A percentile compares a stretch with the other conserved stretches of the same genome.
Conservation (phyloP, 2,329 filamentous ascomycete genomes). For the Sclerotiophoma versabilis region DNA sequence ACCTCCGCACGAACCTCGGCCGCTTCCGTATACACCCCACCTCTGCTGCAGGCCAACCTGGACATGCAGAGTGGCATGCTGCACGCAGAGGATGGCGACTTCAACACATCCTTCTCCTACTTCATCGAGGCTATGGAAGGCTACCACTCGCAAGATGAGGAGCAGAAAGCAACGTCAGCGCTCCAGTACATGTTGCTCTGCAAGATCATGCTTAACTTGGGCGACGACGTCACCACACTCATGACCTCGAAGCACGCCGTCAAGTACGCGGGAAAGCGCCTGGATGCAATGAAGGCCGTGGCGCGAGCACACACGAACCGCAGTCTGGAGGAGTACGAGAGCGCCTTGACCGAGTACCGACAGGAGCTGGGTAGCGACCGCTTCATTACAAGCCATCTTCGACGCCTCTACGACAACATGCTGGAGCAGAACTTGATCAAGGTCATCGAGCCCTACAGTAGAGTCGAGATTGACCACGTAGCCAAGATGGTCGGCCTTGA, state of each 20-base stretch:
- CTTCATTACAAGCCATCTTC: slow-evolving; percentile 96
- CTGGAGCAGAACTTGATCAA: slow-evolving; percentile 99
- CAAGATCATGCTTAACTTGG: slow-evolving; percentile 99
- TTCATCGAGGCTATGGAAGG: slow-evolving; percentile 99
- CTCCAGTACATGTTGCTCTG: slow-evolving; percentile 99
- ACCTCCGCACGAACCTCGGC: slow-evolving; percentile 94
- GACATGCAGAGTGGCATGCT: slow-evolving; percentile 99
- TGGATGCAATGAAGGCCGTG: slow-evolving; percentile 99
- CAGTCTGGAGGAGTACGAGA: slow-evolving; percentile 96
- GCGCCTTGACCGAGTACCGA: slow-evolving; percentile 85
- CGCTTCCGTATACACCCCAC: slow-evolving; percentile 96
- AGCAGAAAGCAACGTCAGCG: slow-evolving; percentile 88
- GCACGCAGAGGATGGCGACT: slow-evolving; percentile 97
- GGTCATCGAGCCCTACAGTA: slow-evolving; percentile 98
- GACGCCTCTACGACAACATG: slow-evolving; percentile 96
- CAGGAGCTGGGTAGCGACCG: slow-evolving; percentile 93
- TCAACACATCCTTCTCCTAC: slow-evolving; percentile 98
- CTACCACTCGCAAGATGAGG: slow-evolving; percentile 91
- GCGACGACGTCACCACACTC: slow-evolving; percentile 92
- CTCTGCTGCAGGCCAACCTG: slow-evolving; percentile 90
- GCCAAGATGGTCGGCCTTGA: slow-evolving; percentile 97
- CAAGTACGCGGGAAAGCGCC: slow-evolving; percentile 92
- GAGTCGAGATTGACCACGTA: slow-evolving; percentile 95
- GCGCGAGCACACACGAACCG: slow-evolving; percentile 94
- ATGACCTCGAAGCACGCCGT: slow-evolving; percentile 96